Conservation (phyloP, 129 eudicot genomes). For the Rutidosis leptorrhynchoides region DNA sequence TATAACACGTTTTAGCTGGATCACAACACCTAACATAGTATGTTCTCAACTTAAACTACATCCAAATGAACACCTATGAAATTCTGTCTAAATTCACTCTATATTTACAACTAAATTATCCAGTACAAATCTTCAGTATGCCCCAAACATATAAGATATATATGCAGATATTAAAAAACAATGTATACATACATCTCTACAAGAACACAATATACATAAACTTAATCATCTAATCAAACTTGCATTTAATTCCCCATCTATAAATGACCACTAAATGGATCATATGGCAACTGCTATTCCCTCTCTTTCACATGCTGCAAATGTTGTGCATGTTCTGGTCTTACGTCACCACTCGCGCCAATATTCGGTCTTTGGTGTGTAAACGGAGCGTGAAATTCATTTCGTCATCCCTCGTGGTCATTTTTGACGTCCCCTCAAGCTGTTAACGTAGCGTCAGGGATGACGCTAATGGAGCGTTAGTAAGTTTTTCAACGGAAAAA, state of each 20-base stretch:
- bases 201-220: conserved; percentile 17
- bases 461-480: too few relatives aligned
- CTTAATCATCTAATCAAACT: background rate
- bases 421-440: too few relatives aligned
- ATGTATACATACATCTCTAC: background rate
- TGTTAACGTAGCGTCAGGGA: too few relatives aligned
- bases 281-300: conserved; percentile 63
- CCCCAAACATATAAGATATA: conserved; percentile 20
- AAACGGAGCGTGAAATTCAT: too few relatives aligned
- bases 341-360: conserved; percentile 33
- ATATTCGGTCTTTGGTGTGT: conserved; percentile 48
- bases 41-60: background rate
- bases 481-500: too few relatives aligned
- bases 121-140: conserved; percentile 28
- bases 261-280: conserved; percentile 50
- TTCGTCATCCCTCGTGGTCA: too few relatives aligned
- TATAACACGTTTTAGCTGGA: too few relatives aligned
- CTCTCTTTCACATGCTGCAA: conserved; percentile 68
- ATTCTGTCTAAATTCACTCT: too few relatives aligned
- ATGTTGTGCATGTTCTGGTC: conserved; percentile 48
- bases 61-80: background rate
- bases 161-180: conserved; percentile 19
- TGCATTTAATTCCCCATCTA: conserved; percentile 56
- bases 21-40: too few relatives aligned
- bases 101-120: too few relatives aligned